phyloP scores from a whole-genome alignment of 495 filamentous ascomycete genomes.

The Penicillium psychrofluorescens region DNA sequence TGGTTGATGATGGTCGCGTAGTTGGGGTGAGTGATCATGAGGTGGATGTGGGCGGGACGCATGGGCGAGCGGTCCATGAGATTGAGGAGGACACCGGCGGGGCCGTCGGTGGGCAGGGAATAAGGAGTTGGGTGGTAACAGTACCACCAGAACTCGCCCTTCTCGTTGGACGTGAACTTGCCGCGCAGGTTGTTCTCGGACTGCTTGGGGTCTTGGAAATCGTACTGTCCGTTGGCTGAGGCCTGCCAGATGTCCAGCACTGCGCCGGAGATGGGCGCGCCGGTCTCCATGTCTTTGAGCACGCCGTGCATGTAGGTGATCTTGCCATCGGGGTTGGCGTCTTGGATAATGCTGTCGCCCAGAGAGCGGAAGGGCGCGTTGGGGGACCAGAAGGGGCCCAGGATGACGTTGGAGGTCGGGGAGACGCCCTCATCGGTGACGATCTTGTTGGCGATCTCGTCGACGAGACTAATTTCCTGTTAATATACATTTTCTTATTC shows the following conservation, averaged over 20 bases:
- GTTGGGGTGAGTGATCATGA: slow-evolving; percentile 43
- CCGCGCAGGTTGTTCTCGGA: slow-evolving; percentile 74
- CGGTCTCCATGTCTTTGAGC: slow-evolving; percentile 65
- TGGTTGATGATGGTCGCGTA: slow-evolving; percentile 53
- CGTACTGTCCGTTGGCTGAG: slow-evolving; percentile 77
- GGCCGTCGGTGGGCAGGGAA: slow-evolving; percentile 69
- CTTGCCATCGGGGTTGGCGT: slow-evolving; percentile 54
- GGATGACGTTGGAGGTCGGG: slow-evolving; percentile 76
- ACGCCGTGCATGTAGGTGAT: slow-evolving; percentile 70
- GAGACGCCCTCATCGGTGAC: slow-evolving; percentile 59
- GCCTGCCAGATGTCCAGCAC: slow-evolving; percentile 86
- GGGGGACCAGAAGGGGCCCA: slow-evolving; percentile 84
- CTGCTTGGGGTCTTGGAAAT: slow-evolving; percentile 81
- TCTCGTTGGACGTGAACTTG: slow-evolving; percentile 71
- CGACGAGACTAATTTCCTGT: slow-evolving; percentile 52
- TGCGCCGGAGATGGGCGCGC: slow-evolving; percentile 59
- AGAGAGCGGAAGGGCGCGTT: slow-evolving; percentile 69
- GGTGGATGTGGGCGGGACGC: slow-evolving; percentile 43
- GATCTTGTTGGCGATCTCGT: slow-evolving; percentile 79
- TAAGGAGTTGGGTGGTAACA: slow-evolving; percentile 79
- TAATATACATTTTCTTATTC: slow-evolving; percentile 1
- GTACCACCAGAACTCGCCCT: slow-evolving; percentile 73
- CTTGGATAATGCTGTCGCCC: slow-evolving; percentile 64
- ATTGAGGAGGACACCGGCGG: slow-evolving; percentile 60
- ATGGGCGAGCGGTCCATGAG: slow-evolving; percentile 62